Base-by-base conservation (phyloP, 148 eudicot species). In the Drosera capensis region DNA sequence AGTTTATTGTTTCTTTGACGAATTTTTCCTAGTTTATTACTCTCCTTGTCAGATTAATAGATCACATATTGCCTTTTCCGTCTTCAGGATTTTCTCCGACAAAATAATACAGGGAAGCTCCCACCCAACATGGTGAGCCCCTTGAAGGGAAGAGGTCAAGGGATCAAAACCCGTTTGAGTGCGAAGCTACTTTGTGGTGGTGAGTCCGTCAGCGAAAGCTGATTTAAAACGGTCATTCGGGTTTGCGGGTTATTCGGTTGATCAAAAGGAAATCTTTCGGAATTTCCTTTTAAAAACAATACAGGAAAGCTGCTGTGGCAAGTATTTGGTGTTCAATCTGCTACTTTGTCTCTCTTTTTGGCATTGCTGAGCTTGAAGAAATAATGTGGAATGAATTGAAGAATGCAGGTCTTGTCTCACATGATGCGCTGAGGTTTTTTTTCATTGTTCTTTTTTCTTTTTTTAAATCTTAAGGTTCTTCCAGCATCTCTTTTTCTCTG, bases 101-200 rank as follows among this genome's bases (percentile, higher is more conserved):
- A 90, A 67, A 90, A 90, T 70, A 90, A 90, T 62, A 85, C 99
- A 14, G 99, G 99, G 24, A 90, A 90, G n/a, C n/a, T n/a, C n/a
- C n/a, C n/a, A n/a, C n/a, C n/a, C n/a, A n/a, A n/a, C n/a, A n/a
- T n/a, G n/a, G n/a, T n/a, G n/a, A n/a, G n/a, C n/a, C n/a, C n/a
- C n/a, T n/a, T n/a, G n/a, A n/a, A n/a, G n/a, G n/a, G n/a, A n/a
- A n/a, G n/a, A n/a, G n/a, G n/a, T n/a, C n/a, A n/a, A n/a, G n/a
- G n/a, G n/a, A n/a, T n/a, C n/a, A n/a, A n/a, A n/a, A n/a, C n/a
- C n/a, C n/a, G n/a, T n/a, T n/a, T n/a, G n/a, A n/a, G n/a, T n/a
- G n/a, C n/a, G n/a, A n/a, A n/a, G n/a, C n/a, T n/a, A n/a, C n/a
- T n/a, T n/a, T n/a, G n/a, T n/a, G n/a, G n/a, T n/a, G n/a, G n/a